Percentiles rank a stretch among this genome's conserved stretches.
Evolutionary conservation across 306 rosid species (phyloP).

Genomic region (Rosa multiflora): DNA sequence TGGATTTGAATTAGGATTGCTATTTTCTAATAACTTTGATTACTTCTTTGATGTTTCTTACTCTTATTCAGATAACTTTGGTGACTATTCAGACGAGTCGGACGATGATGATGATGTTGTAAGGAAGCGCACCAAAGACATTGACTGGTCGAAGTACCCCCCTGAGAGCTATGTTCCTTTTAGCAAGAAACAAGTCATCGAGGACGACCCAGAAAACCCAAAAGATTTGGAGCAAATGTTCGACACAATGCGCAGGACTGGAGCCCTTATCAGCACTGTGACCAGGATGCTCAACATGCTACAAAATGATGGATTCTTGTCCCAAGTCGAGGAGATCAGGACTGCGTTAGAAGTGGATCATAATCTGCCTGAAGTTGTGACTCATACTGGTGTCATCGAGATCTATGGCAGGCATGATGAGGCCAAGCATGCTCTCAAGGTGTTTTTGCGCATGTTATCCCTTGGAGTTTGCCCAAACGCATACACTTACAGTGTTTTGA

Average conservation of each 20-base stretch:
- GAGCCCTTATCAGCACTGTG: conserved; percentile 51
- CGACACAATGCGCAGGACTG: conserved; percentile 43
- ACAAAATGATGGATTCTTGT: conserved; percentile 60
- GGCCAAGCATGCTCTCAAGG: conserved; percentile 68
- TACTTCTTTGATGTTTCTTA: not conserved
- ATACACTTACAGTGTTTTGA: conserved; percentile 61
- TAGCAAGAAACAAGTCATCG: not conserved
- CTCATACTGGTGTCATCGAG: conserved; percentile 61
- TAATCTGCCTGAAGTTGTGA: conserved; percentile 66
- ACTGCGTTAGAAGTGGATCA: conserved; percentile 38
- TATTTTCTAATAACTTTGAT: too few relatives aligned
- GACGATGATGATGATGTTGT: not conserved
- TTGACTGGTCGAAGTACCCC: not conserved
- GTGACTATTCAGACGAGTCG: not conserved
- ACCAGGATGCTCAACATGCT: conserved; percentile 89
- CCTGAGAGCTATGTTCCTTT: too few relatives aligned
- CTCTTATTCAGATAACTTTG: not conserved
- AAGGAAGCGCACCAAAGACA: not conserved
- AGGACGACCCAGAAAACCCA: conserved; percentile 45
- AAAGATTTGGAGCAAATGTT: conserved; percentile 61
- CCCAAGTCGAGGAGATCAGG: conserved; percentile 62
- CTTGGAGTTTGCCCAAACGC: conserved; percentile 58
- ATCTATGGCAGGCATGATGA: conserved; percentile 46
- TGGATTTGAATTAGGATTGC: not conserved
- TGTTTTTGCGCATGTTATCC: conserved; percentile 56